A percentile compares a stretch with the other conserved stretches of the same genome.
phyloP scores from a whole-genome alignment of 306 rosid genomes.

The Vicia villosa region DNA sequence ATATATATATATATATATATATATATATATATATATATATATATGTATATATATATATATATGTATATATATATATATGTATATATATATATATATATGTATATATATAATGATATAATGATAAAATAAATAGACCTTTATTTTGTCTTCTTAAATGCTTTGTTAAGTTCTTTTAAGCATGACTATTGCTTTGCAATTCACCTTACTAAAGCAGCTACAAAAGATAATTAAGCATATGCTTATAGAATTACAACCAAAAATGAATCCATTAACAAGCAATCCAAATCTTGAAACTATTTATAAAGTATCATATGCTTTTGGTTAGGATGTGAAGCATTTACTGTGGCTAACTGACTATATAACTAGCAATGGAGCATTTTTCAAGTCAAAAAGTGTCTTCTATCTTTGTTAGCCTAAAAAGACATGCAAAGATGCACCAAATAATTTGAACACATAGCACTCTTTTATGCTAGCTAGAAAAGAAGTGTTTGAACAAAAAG shows the following conservation, averaged over 20 bases:
- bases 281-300: conserved; percentile 53
- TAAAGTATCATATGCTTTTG: conserved; percentile 33
- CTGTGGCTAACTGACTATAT: conserved; percentile 22
- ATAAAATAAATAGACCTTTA: too few species aligned
- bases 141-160: background rate
- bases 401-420: conserved; percentile 97
- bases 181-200: conserved; percentile 22
- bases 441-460: conserved; percentile 84
- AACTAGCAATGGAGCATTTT: conserved; percentile 33
- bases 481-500: conserved; percentile 84
- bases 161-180: conserved; percentile 9
- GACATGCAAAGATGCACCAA: conserved; percentile 80
- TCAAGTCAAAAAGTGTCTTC: conserved; percentile 86
- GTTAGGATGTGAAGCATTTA: conserved; percentile 36
- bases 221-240: background rate
- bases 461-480: conserved; percentile 65
- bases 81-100: too few species aligned
- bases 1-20: too few species aligned
- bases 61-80: too few species aligned
- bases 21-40: too few species aligned
- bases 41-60: too few species aligned
- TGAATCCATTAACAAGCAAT: conserved; percentile 42
- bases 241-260: conserved; percentile 30
- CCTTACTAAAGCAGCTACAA: conserved; percentile 25
- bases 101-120: too few species aligned